These are phyloP conservation scores for Trifolium fragiferum DNA, from an alignment of 306 rosid genomes.

Conservation along the genomic window DNA sequence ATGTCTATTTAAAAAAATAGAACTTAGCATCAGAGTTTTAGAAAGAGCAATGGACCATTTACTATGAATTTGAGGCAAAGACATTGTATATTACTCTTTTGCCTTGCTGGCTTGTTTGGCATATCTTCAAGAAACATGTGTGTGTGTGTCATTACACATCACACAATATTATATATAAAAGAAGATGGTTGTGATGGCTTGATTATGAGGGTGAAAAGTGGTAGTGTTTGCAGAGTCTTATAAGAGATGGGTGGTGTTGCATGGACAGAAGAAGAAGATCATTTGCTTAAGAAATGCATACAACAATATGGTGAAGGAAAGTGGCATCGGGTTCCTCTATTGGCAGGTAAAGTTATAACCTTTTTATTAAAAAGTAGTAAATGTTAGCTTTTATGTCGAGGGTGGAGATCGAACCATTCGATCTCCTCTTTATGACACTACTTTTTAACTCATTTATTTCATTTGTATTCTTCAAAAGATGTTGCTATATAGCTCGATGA, in stretches of 20 bases:
- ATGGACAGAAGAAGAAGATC: conserved; percentile 72
- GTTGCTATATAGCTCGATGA: too few relatives aligned
- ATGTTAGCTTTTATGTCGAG: too few relatives aligned
- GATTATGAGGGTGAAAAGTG: background rate
- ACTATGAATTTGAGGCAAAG: conserved; percentile 32
- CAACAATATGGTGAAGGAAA: conserved; percentile 74
- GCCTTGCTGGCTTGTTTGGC: conserved; percentile 51
- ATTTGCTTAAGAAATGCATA: conserved; percentile 66
- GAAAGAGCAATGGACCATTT: conserved; percentile 60
- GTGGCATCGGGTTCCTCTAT: conserved; percentile 72
- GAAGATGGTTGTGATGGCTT: conserved; percentile 11
- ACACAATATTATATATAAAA: conserved; percentile 20
- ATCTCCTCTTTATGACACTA: too few relatives aligned
- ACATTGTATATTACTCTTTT: conserved; percentile 23
- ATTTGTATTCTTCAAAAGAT: too few relatives aligned
- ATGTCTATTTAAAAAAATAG: conserved; percentile 50
- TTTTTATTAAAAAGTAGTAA: too few relatives aligned
- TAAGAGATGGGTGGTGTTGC: conserved; percentile 73
- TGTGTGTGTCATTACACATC: background rate
- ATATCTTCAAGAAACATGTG: conserved; percentile 17
- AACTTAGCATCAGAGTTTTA: conserved; percentile 32
- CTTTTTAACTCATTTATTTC: too few relatives aligned
- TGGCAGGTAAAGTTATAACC: conserved; percentile 48
- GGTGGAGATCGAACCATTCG: too few relatives aligned
- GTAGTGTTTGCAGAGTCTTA: background rate